Evolutionary conservation across 225 moss, liverwort and hornwort species (phyloP).

Genomic region (Physcomitrium patens): DNA sequence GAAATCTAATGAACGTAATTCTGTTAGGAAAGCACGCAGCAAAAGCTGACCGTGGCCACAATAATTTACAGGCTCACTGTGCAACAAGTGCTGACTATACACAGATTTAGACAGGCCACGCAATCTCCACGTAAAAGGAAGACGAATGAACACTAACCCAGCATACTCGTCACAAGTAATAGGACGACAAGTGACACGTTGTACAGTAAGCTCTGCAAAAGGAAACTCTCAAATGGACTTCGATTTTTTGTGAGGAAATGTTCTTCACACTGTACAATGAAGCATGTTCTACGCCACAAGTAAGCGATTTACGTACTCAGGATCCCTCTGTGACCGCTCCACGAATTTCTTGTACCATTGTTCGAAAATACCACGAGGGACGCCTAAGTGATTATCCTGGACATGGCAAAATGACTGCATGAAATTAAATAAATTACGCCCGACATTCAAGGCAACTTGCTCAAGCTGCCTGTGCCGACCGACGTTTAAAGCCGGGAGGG

Average conservation of each 20-base stretch:
- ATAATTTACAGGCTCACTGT: too few relatives aligned
- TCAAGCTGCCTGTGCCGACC: conserved; percentile 64
- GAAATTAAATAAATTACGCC: conserved; percentile 69
- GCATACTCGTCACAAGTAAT: too few relatives aligned
- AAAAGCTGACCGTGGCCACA: too few relatives aligned
- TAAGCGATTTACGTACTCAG: conserved; percentile 59
- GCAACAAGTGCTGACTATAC: too few relatives aligned
- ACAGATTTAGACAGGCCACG: too few relatives aligned
- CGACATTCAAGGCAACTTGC: conserved; percentile 67
- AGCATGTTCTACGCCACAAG: conserved; percentile 37
- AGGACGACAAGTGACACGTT: too few relatives aligned
- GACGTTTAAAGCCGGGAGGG: conserved; percentile 68
- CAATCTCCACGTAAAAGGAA: too few relatives aligned
- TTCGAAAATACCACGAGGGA: conserved; percentile 66
- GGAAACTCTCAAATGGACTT: background rate
- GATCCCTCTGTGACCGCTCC: conserved; percentile 63
- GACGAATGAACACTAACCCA: too few relatives aligned
- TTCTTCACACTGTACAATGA: conserved; percentile 31
- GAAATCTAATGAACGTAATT: too few relatives aligned
- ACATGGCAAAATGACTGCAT: conserved; percentile 70
- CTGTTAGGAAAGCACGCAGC: too few relatives aligned
- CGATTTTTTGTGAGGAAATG: conserved; percentile 9
- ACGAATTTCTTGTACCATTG: conserved; percentile 71
- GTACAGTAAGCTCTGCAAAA: too few relatives aligned
- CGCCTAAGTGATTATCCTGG: conserved; percentile 54